phyloP scores from a whole-genome alignment of 1,139 yeast genomes.

The Groenewaldozyma sp. region DNA sequence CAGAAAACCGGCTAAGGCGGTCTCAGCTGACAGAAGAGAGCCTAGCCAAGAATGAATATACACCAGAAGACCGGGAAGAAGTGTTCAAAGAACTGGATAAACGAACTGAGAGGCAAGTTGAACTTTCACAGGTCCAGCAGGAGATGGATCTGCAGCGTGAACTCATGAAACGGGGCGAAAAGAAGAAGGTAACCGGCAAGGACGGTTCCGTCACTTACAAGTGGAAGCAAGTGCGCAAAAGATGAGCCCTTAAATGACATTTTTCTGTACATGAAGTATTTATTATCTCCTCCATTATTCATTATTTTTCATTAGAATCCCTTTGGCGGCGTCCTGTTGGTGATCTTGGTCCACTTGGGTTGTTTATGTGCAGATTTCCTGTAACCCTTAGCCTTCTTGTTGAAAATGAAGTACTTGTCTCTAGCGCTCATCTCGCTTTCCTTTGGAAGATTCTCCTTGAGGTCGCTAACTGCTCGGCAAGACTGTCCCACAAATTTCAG shows the following conservation, averaged over 20 bases:
- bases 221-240: slow-evolving; percentile 82
- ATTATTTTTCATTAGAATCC: slow-evolving; percentile 41
- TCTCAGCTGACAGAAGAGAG: slow-evolving; percentile 44
- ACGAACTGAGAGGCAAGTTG: slow-evolving; percentile 51
- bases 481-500: slow-evolving; percentile 38
- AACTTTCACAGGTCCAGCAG: slow-evolving; percentile 58
- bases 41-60: slow-evolving; percentile 13
- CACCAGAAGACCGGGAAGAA: slow-evolving; percentile 41
- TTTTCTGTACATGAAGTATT: not conserved
- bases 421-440: slow-evolving; percentile 69
- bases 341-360: slow-evolving; percentile 83
- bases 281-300: not conserved
- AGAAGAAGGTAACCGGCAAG: slow-evolving; percentile 58
- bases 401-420: slow-evolving; percentile 85
- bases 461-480: slow-evolving; percentile 44
- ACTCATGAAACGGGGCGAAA: slow-evolving; percentile 82
- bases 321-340: slow-evolving; percentile 73
- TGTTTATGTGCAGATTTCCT: slow-evolving; percentile 71
- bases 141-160: slow-evolving; percentile 73
- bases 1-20: slow-evolving; percentile 62
- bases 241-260: slow-evolving; percentile 29
- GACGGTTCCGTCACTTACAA: slow-evolving; percentile 66
- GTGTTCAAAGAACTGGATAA: slow-evolving; percentile 41
- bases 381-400: slow-evolving; percentile 63
- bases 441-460: slow-evolving; percentile 56